Conservation (phyloP, 352 stramenopile species). For the Phytopythium sindhum region DNA sequence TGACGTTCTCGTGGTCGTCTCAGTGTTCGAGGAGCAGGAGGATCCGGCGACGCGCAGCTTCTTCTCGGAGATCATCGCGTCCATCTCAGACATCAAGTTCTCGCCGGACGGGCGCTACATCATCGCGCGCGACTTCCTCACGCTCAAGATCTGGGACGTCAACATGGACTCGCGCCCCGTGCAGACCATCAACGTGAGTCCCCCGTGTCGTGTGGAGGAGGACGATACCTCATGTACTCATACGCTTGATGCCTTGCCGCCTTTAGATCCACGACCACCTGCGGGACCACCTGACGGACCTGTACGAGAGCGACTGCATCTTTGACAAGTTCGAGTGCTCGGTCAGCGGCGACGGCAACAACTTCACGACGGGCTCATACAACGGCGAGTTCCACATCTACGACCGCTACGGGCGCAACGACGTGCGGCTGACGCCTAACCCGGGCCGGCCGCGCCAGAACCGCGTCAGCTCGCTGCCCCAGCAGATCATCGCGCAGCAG, state of each 20-base stretch:
- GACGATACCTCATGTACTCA: no score
- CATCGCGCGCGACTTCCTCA: conserved; percentile 94
- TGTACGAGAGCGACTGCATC: conserved; percentile 96
- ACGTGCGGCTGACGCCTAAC: conserved; percentile 68
- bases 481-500: conserved; percentile 60
- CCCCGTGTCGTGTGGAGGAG: no score
- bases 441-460: conserved; percentile 18
- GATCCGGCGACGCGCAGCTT: conserved; percentile 86
- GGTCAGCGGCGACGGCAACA: conserved; percentile 88
- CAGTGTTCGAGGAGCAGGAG: conserved; percentile 83
- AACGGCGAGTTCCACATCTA: conserved; percentile 93
- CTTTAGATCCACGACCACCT: conserved; percentile 95
- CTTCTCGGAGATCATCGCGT: conserved; percentile 96
- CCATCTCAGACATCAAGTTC: conserved; percentile 94
- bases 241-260: no score
- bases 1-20: neutral
- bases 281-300: conserved; percentile 77
- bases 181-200: conserved; percentile 88
- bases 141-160: conserved; percentile 95
- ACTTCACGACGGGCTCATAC: conserved; percentile 94
- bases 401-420: conserved; percentile 75
- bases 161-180: conserved; percentile 93
- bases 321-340: conserved; percentile 97
- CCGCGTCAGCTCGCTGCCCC: conserved; percentile 55
- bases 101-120: conserved; percentile 93